Evolutionary conservation across 768 basidiomycete genomes (phyloP).

Genomic region (Calocybe cyanea): DNA sequence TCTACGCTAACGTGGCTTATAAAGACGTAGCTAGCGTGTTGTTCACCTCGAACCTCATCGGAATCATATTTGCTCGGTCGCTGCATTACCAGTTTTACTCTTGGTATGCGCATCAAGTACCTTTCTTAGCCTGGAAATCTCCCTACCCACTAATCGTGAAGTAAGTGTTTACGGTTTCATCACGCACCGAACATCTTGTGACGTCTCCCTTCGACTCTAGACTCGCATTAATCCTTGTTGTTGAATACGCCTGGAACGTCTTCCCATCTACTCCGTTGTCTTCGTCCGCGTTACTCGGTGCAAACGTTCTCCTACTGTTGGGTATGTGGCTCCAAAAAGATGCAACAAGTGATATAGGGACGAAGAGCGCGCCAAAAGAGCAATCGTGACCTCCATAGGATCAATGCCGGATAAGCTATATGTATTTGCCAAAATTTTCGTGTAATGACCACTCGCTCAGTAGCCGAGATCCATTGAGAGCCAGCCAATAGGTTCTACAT

Average conservation of each 20-base stretch:
- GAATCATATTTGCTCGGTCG: slow-evolving; percentile 88
- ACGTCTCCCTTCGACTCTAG: slow-evolving; percentile 33
- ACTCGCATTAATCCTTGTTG: slow-evolving; percentile 49
- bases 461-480: background rate
- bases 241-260: slow-evolving; percentile 88
- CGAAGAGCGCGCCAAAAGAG: slow-evolving; percentile 8
- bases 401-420: background rate
- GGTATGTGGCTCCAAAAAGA: slow-evolving; percentile 30
- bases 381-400: background rate
- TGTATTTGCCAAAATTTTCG: background rate
- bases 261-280: slow-evolving; percentile 70
- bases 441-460: background rate
- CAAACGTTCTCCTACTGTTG: slow-evolving; percentile 23
- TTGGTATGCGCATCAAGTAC: slow-evolving; percentile 93
- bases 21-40: slow-evolving; percentile 79
- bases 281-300: slow-evolving; percentile 23
- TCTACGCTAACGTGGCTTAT: slow-evolving; percentile 9
- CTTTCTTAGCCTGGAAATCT: slow-evolving; percentile 77
- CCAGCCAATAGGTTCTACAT: background rate
- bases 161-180: slow-evolving; percentile 35
- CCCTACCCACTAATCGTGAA: slow-evolving; percentile 57
- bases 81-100: slow-evolving; percentile 98
- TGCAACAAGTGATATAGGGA: slow-evolving; percentile 3
- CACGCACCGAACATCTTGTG: slow-evolving; percentile 6
- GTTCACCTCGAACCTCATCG: slow-evolving; percentile 90